A percentile compares a stretch with the other conserved stretches of the same genome.
Conservation (phyloP, 2,329 filamentous ascomycete genomes). For the Clonostachys solani region DNA sequence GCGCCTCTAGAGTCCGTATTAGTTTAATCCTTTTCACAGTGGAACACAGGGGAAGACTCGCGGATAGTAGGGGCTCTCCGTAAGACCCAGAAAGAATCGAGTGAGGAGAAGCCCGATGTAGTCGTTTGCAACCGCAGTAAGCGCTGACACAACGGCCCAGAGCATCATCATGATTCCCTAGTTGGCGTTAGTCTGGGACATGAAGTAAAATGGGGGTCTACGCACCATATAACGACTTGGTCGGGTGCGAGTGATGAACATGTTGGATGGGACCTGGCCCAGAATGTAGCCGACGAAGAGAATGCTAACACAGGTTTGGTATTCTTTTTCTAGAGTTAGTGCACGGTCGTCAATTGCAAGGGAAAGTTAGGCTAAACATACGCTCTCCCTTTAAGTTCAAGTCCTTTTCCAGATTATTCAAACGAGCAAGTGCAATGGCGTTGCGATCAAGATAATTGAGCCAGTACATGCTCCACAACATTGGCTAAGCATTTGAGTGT, state of each 20-base stretch:
- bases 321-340: constrained; percentile 10
- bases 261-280: constrained; percentile 34
- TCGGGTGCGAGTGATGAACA: constrained; percentile 35
- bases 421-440: constrained; percentile 36
- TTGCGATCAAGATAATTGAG: constrained; percentile 41
- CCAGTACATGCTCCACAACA: constrained; percentile 34
- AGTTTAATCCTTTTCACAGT: too few species aligned
- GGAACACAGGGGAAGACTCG: too few species aligned
- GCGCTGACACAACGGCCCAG: constrained; percentile 41
- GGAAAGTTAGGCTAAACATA: background rate
- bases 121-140: constrained; percentile 40
- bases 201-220: background rate
- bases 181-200: background rate
- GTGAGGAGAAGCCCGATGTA: constrained; percentile 44
- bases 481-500: constrained; percentile 13
- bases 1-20: constrained; percentile 19
- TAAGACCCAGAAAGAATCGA: constrained; percentile 35
- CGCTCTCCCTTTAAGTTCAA: constrained; percentile 11
- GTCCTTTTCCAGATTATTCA: constrained; percentile 22
- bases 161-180: constrained; percentile 35
- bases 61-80: constrained; percentile 48
- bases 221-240: constrained; percentile 33
- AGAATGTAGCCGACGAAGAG: constrained; percentile 39
- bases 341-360: background rate
- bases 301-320: constrained; percentile 20